These are phyloP conservation scores for Didymella pinodella DNA, from an alignment of 2,329 filamentous ascomycete genomes.

Conservation along the genomic window DNA sequence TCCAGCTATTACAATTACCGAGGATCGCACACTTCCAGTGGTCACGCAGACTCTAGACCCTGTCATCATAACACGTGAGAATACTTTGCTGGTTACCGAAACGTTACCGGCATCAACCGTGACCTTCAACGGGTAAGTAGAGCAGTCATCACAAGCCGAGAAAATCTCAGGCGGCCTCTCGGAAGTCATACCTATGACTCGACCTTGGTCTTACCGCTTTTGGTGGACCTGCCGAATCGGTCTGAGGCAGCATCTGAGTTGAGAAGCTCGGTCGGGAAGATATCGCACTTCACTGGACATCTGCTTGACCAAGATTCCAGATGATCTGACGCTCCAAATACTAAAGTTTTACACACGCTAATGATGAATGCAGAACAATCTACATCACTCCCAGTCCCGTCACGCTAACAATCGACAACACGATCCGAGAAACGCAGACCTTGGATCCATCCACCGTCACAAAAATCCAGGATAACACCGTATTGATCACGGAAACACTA, in stretches of 20 bases:
- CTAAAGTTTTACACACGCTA: neutral
- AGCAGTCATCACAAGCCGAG: too few relatives aligned
- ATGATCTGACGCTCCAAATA: too few relatives aligned
- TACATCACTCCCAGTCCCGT: slow-evolving; percentile 2
- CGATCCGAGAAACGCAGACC: slow-evolving; percentile 1
- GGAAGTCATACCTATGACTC: too few relatives aligned
- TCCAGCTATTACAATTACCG: neutral
- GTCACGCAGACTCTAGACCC: slow-evolving; percentile 2
- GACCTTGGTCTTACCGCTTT: too few relatives aligned
- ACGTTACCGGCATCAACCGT: slow-evolving; percentile 7
- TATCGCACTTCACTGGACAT: too few relatives aligned
- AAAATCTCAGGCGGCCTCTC: too few relatives aligned
- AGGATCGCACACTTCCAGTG: neutral
- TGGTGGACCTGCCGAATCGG: neutral
- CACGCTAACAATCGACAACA: neutral
- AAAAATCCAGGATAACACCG: neutral
- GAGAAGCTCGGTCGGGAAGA: too few relatives aligned
- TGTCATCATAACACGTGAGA: neutral
- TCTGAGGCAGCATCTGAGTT: neutral
- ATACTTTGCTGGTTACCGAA: slow-evolving; percentile 1
- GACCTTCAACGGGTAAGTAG: slow-evolving; percentile 10
- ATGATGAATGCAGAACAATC: neutral
- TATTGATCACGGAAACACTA: slow-evolving; percentile 1
- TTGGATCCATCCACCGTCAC: neutral
- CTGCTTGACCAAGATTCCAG: too few relatives aligned